Evolutionary conservation across 306 rosid genomes (phyloP).

Genomic region (Benincasa hispida): DNA sequence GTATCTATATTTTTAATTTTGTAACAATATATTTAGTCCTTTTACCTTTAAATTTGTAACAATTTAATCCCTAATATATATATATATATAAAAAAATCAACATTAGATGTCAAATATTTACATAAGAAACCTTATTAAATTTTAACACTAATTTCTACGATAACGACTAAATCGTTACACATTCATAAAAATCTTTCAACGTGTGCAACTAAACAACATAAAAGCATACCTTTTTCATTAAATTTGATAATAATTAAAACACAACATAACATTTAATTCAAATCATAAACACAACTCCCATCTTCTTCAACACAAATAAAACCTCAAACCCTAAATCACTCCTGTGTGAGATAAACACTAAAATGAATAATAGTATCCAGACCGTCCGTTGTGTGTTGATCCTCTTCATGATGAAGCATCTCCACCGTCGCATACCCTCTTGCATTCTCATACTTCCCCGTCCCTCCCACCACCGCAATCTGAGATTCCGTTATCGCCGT

Average conservation of each 20-base stretch:
- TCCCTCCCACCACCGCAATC: constrained; percentile 71
- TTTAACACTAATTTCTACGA: too few relatives aligned
- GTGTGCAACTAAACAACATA: background rate
- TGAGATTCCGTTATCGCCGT: constrained; percentile 45
- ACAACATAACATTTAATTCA: background rate
- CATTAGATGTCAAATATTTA: too few relatives aligned
- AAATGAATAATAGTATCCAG: constrained; percentile 58
- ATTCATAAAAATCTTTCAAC: too few relatives aligned
- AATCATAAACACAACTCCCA: background rate
- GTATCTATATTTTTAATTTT: too few relatives aligned
- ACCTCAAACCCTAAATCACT: background rate
- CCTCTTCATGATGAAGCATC: constrained; percentile 41
- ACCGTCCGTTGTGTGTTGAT: constrained; percentile 71
- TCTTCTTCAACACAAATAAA: background rate
- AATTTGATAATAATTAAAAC: background rate
- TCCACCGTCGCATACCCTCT: constrained; percentile 61
- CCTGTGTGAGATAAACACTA: constrained; percentile 35
- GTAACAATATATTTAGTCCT: too few relatives aligned
- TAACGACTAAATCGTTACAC: too few relatives aligned
- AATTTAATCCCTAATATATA: too few relatives aligned
- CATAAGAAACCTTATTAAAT: too few relatives aligned
- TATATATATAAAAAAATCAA: too few relatives aligned
- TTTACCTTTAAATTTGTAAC: too few relatives aligned
- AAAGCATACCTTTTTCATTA: background rate
- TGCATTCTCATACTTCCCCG: constrained; percentile 73